Conservation (phyloP, 1,284 basidiomycete species). For the Cutaneotrichosporon mucoides region DNA sequence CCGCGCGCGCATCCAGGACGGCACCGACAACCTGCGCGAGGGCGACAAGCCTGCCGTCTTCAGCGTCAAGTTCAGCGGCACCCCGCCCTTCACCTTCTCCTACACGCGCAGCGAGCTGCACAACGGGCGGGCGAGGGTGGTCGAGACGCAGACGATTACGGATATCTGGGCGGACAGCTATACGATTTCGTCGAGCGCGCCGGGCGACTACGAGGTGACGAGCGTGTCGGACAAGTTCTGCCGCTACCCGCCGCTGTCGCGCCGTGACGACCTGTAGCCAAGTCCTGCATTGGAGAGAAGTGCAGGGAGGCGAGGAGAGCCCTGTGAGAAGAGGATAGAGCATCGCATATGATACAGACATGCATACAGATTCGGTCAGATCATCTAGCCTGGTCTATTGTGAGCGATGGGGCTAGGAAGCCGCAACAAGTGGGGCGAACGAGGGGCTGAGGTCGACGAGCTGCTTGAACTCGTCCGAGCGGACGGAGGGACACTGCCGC, state of each 20-base stretch:
- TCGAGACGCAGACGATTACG: conserved; percentile 76
- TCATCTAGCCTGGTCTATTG: no score
- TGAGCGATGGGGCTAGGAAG: not conserved
- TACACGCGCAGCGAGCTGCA: conserved; percentile 64
- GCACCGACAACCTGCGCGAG: conserved; percentile 84
- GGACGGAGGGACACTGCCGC: conserved; percentile 14
- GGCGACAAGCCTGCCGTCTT: conserved; percentile 90
- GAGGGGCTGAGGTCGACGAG: conserved; percentile 13
- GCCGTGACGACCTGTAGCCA: conserved; percentile 13
- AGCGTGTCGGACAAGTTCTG: conserved; percentile 80
- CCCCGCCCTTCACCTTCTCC: conserved; percentile 92
- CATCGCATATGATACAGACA: conserved; percentile 1
- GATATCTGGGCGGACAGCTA: conserved; percentile 72
- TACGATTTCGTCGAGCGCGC: conserved; percentile 79
- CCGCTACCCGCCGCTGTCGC: conserved; percentile 61
- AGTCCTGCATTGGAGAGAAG: not conserved
- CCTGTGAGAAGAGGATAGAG: not conserved
- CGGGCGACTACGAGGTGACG: conserved; percentile 71
- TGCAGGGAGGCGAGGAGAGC: not conserved
- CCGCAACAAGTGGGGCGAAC: conserved; percentile 17
- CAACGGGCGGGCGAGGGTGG: conserved; percentile 54
- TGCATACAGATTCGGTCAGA: conserved; percentile 9
- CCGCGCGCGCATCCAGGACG: conserved; percentile 78
- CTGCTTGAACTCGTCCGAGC: conserved; percentile 10
- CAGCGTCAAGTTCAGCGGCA: conserved; percentile 74